Percentiles rank a stretch among this genome's conserved stretches.
Conservation (phyloP, 331 rosid genomes). For the Quercus tomentella region DNA sequence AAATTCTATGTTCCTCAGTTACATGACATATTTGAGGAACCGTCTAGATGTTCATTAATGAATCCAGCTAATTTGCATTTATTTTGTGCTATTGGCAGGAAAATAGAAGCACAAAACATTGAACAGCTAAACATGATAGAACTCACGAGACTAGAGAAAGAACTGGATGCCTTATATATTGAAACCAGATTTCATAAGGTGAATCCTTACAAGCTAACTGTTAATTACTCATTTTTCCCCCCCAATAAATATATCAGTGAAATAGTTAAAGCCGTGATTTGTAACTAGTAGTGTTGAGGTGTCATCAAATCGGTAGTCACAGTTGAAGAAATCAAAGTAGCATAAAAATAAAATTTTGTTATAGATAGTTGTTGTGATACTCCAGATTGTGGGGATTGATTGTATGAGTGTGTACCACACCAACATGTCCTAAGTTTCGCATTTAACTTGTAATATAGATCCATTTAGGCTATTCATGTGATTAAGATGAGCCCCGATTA, state of each 20-base stretch:
- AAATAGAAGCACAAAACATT: constrained; percentile 9
- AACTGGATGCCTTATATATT: constrained; percentile 10
- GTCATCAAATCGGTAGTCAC: neutral
- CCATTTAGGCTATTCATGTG: no score
- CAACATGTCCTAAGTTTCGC: no score
- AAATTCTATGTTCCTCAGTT: neutral
- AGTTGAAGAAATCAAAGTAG: neutral
- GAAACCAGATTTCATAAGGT: constrained; percentile 25
- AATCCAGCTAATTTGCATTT: neutral
- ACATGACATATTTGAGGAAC: neutral
- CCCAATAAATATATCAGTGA: neutral
- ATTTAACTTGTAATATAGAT: no score
- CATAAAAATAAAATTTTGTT: neutral
- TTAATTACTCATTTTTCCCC: neutral
- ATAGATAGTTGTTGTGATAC: neutral
- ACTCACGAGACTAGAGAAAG: constrained; percentile 17
- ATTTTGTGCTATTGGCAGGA: neutral
- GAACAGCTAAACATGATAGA: constrained; percentile 14
- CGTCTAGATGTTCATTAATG: neutral
- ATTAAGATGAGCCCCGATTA: no score
- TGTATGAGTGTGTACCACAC: no score
- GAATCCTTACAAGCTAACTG: neutral
- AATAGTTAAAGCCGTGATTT: neutral
- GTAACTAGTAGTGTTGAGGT: neutral
- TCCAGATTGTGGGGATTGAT: no score